Base-by-base conservation (phyloP, 306 rosid species). In the Prunus kanzakura region DNA sequence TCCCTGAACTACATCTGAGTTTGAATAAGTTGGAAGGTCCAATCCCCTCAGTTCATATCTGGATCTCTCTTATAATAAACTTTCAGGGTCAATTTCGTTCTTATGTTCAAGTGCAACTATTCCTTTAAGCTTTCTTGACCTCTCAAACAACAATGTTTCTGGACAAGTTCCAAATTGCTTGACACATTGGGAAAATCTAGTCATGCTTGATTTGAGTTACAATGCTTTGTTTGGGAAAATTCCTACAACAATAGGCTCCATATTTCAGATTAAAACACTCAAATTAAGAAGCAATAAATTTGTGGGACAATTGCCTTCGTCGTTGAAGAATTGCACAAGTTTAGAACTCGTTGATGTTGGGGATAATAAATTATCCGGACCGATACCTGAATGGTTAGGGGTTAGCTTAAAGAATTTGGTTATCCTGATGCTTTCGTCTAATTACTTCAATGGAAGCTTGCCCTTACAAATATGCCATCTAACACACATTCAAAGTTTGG, bases 241-340 rank as follows among this genome's bases (percentile, higher is more conserved):
- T 13, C 84, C 84, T 2, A 8, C 20, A 0, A 43, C 77, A 0
- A 1, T 81, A 22, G 57, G 81, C 16, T 6, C 14, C 1, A 0
- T 55, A 11, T 8, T 0, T 14, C 4, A 2, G 2, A 19, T 81
- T 1, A 12, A 30, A 5, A 13, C 73, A 1, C 0, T 76, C 1
- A 57, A 70, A 29, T 47, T 81, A 22, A 15, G 19, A 22, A 23
- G 25, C 64, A 81, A 75, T 6, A 54, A 7, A 8, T 32, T 69
- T 19, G 14, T 6, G 0, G 77, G 69, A 10, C 60, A 63, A 10
- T 0, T 80, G 19, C 77, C 77, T 2, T 2, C 0, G 3, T 14
- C 84, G 50, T 6, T 75, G 51, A 54, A 14, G 1, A 75, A 75
- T 1, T 80, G 80, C 50, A 15, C 38, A 32, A 32, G 38, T 32